Percentiles rank a stretch among this genome's conserved stretches.
Conservation (phyloP, 306 rosid genomes). For the Sicyos baderoa region DNA sequence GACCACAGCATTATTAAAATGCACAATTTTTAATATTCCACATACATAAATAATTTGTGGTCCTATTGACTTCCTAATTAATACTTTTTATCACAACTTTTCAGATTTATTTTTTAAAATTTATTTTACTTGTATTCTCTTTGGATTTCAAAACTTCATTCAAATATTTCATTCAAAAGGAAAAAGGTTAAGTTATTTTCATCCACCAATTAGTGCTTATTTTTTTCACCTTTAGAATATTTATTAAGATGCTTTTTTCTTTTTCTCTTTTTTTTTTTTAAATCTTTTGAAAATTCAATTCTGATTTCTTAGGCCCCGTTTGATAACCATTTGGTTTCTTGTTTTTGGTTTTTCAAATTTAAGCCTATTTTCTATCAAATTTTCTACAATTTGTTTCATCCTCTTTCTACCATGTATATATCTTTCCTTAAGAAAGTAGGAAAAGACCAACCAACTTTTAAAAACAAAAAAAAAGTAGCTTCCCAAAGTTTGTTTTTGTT, state of each 20-base stretch:
- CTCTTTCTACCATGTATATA: no score
- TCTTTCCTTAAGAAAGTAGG: no score
- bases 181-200: constrained; percentile 5
- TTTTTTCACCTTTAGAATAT: constrained; percentile 6
- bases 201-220: background rate
- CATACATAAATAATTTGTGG: constrained; percentile 6
- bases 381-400: no score
- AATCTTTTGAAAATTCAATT: background rate
- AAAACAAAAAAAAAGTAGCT: no score
- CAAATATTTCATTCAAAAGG: background rate
- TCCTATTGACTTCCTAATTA: constrained; percentile 3
- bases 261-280: no score
- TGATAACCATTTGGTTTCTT: no score
- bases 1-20: constrained; percentile 19
- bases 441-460: no score
- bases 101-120: background rate
- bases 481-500: no score
- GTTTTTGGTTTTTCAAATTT: no score
- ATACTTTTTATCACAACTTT: background rate
- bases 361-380: no score
- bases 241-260: background rate
- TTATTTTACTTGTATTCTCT: background rate
- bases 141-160: background rate
- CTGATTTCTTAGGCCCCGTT: no score
- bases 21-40: constrained; percentile 3